phyloP scores from a whole-genome alignment of 2,329 filamentous ascomycete species.

The Microdochium trichocladiopsis region DNA sequence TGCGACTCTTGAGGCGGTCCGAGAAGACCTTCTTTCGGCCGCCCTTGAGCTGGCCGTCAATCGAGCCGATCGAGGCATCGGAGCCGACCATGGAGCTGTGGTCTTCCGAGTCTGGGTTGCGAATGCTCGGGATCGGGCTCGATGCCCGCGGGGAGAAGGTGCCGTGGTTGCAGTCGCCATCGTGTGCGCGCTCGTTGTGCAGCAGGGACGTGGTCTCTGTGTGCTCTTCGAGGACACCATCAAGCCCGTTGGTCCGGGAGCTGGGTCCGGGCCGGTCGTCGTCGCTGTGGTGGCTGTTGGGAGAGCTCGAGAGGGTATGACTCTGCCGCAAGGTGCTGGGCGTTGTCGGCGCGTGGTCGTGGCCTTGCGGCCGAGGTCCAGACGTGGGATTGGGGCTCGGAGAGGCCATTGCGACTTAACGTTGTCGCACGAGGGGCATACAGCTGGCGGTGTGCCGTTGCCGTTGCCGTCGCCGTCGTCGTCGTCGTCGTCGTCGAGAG shows the following conservation, averaged over 20 bases:
- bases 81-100: conserved; percentile 20
- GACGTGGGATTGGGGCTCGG: not conserved
- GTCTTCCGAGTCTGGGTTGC: conserved; percentile 12
- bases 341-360: conserved; percentile 17
- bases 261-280: not conserved
- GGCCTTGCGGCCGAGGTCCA: conserved; percentile 1
- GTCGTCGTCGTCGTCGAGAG: too few species aligned
- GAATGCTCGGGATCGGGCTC: conserved; percentile 32
- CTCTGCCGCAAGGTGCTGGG: conserved; percentile 22
- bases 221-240: conserved; percentile 8
- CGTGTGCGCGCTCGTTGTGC: conserved; percentile 29
- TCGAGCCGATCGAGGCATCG: conserved; percentile 26
- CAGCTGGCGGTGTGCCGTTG: too few species aligned
- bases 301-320: conserved; percentile 12
- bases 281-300: not conserved
- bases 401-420: not conserved
- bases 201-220: conserved; percentile 46
- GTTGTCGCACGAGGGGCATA: too few species aligned
- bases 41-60: conserved; percentile 27
- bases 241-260: not conserved
- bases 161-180: conserved; percentile 59
- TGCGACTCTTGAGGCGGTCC: conserved; percentile 49
- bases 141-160: conserved; percentile 65
- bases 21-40: conserved; percentile 42
- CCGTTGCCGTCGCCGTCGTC: too few species aligned